Conservation (phyloP, 305 asterid genomes). For the Fraxinus angustifolia region DNA sequence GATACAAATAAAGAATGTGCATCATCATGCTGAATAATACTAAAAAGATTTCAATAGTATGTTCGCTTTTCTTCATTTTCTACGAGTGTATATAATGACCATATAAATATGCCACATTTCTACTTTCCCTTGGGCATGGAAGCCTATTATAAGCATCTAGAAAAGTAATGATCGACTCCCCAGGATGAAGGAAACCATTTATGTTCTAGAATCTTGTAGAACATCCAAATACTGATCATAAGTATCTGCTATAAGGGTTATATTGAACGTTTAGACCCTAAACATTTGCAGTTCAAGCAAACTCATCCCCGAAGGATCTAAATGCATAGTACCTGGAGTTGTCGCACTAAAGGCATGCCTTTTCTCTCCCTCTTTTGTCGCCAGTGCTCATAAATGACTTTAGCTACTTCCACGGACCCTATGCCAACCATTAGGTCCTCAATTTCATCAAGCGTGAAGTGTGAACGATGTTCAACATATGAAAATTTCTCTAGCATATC, state of each 20-base stretch:
- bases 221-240: not conserved
- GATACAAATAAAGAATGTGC: not conserved
- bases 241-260: not conserved
- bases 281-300: not conserved
- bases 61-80: not conserved
- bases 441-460: constrained; percentile 62
- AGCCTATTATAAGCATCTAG: not conserved
- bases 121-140: not conserved
- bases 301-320: not conserved
- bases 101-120: not conserved
- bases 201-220: not conserved
- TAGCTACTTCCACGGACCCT: constrained; percentile 50
- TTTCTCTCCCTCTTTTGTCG: constrained; percentile 64
- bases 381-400: constrained; percentile 71
- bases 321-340: constrained; percentile 65
- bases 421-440: constrained; percentile 55
- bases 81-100: not conserved
- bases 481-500: constrained; percentile 81
- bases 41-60: not conserved
- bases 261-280: not conserved
- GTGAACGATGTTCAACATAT: constrained; percentile 57
- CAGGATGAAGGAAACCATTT: not conserved
- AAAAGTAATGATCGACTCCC: not conserved
- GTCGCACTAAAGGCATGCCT: constrained; percentile 81
- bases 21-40: not conserved